Evolutionary conservation across 2,329 filamentous ascomycete genomes (phyloP), one percentile per base, ranked within the genome.

Genomic region (Setomelanomma holmii): DNA sequence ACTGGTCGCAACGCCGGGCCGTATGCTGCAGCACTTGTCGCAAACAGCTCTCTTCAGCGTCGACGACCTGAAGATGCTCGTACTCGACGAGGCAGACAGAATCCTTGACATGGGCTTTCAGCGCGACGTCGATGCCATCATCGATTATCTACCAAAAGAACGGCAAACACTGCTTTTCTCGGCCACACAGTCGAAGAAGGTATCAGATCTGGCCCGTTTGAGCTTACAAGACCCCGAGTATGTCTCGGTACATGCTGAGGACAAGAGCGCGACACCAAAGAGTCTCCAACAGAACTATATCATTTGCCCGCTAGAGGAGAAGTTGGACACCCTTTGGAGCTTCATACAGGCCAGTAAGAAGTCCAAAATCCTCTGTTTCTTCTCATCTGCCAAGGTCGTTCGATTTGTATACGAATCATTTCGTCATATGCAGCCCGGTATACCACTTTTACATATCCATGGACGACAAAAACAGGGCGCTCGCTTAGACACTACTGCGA

Each of bases 101-200:
- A 97, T 97, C 68, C 87, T 99, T 83, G 95, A 99, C 69, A 95
- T 98, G 91, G 95, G 95, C 4, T 99, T 99, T 73, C 89, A 96
- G 75, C 81, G 83, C 4, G 91, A 91, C 1, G 88, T 99, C 3
- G 95, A 99, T 75, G 95, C 95, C 0, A 89, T 99, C 44, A 78
- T 99, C 22, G 92, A 96, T 56, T 96, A 98, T 71, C 80, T 99
- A 1, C 95, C 95, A 1, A 88, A 86, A 64, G 80, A 88, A 22
- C 83, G 95, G 56, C 95, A 99, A 76, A 99, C 95, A 0, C 82
- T 99, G 70, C 85, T 99, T 8, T 99, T 98, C 80, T 96, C 90
- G 69, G 95, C 95, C 0, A 99, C 95, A 0, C 95, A 99, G 76
- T 98, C 93, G 61, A 96, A 92, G 69, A 91, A 89, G 70, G 90